Evolutionary conservation across 495 filamentous ascomycete genomes (phyloP).

Genomic region (Apiosordaria backusii): DNA sequence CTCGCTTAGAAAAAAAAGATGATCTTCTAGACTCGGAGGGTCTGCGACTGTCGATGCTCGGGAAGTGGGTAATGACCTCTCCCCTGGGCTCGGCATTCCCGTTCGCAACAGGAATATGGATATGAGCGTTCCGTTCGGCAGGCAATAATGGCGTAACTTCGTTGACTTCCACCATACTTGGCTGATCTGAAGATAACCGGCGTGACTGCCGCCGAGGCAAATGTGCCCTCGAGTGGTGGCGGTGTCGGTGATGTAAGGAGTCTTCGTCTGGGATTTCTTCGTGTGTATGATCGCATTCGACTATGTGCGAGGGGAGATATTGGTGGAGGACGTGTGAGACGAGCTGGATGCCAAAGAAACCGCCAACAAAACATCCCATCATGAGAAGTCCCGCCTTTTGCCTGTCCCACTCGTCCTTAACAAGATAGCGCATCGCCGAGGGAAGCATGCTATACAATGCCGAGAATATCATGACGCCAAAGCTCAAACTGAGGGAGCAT

Average conservation of each 20-base stretch:
- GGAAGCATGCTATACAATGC: conserved; percentile 94
- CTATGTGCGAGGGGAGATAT: conserved; percentile 86
- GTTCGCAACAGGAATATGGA: conserved; percentile 13
- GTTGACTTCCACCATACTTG: conserved; percentile 24
- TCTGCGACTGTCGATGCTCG: conserved; percentile 5
- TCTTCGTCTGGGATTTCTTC: conserved; percentile 45
- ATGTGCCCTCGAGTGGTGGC: conserved; percentile 17
- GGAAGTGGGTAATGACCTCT: conserved; percentile 17
- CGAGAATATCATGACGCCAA: conserved; percentile 98
- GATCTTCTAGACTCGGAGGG: conserved; percentile 35
- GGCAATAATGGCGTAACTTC: conserved; percentile 34
- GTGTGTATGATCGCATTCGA: conserved; percentile 87
- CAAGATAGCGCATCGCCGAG: conserved; percentile 71
- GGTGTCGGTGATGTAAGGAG: conserved; percentile 22
- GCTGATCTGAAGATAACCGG: conserved; percentile 12
- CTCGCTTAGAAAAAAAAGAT: conserved; percentile 43
- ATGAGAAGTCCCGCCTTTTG: conserved; percentile 65
- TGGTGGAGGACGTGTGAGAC: conserved; percentile 76
- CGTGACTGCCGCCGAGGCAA: neutral
- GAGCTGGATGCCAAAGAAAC: conserved; percentile 79
- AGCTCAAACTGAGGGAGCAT: conserved; percentile 83
- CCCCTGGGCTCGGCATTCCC: conserved; percentile 2
- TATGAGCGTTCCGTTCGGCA: conserved; percentile 14
- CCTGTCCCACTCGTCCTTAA: conserved; percentile 60
- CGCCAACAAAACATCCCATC: conserved; percentile 73